phyloP scores from a whole-genome alignment of 2,329 filamentous ascomycete genomes.

The Colletotrichum lentis region DNA sequence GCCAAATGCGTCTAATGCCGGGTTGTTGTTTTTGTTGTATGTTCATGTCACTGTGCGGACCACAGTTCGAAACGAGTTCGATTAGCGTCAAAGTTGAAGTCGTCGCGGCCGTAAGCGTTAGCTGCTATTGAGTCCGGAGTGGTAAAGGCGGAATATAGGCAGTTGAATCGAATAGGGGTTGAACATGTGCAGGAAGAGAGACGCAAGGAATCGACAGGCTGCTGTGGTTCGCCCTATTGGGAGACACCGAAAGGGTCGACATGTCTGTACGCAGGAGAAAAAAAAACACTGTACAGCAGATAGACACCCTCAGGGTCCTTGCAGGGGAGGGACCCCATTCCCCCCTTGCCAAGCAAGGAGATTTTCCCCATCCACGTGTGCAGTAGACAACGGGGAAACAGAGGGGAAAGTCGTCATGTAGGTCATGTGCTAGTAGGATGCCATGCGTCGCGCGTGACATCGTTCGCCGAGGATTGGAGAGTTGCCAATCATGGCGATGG shows the following conservation, averaged over 20 bases:
- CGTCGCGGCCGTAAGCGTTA: slow-evolving; percentile 35
- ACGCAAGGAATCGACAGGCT: slow-evolving; percentile 37
- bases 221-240: slow-evolving; percentile 39
- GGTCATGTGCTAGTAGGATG: slow-evolving; percentile 62
- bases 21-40: slow-evolving; percentile 33
- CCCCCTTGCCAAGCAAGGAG: slow-evolving; percentile 29
- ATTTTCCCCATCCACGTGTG: slow-evolving; percentile 40
- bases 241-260: slow-evolving; percentile 24
- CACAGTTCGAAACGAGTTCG: slow-evolving; percentile 36
- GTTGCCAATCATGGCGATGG: slow-evolving; percentile 55
- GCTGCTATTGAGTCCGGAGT: slow-evolving; percentile 30
- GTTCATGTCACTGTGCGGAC: slow-evolving; percentile 33
- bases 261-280: slow-evolving; percentile 8
- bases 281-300: slow-evolving; percentile 3
- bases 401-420: slow-evolving; percentile 11
- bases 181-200: slow-evolving; percentile 37
- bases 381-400: slow-evolving; percentile 41
- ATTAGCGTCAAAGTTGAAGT: slow-evolving; percentile 35
- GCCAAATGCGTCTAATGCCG: slow-evolving; percentile 44
- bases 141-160: slow-evolving; percentile 32
- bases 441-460: slow-evolving; percentile 67
- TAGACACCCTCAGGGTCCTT: slow-evolving; percentile 9
- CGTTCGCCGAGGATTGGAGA: slow-evolving; percentile 59
- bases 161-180: slow-evolving; percentile 37
- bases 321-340: background rate